Evolutionary conservation across 108 stramenopile genomes (phyloP), one percentile per base, ranked within the genome.

Genomic region (Pseudonitzschia pungens): DNA sequence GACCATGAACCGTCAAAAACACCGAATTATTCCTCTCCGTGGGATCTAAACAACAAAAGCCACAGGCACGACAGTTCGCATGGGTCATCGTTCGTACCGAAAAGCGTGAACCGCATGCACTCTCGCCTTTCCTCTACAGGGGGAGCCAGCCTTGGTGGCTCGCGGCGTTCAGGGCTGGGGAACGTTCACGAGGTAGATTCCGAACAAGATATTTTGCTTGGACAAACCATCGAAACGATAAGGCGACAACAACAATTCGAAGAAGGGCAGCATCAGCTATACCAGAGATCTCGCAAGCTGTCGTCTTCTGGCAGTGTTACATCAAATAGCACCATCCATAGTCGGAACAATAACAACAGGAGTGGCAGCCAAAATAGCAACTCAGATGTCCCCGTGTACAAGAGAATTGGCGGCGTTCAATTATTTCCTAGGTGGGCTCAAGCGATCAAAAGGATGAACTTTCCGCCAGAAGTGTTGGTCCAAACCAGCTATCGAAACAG

Each of bases 361-460:
- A 42, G 1, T 21, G 24, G 28, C 8, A 36, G 44, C 14, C 18
- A 0, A 9, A 48, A 44, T 41, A 48, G 4, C 36, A 44, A 21
- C 28, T 14, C 27, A 10, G 42, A 45, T 10, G n/a, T 40, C 31
- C n/a, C 36, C 7, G 41, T 14, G 36, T 40, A 40, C 45, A 67
- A 67, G n/a, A 67, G 42, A 26, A 48, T 18, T 14, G 54, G 55
- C 2, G 70, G 76, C 26, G 65, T 79, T 44, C 60, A 76, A 15
- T 12, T 79, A 4, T 79, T 79, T 52, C 78, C 78, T 2, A 40
- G 58, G 18, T 79, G 78, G 78, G 67, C 71, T 6, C 72, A 79
- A 29, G 78, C 71, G 57, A 68, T 73, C 27, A 42, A 44, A 18
- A 60, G 45, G 33, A 62, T 53, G 32, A 32, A 70, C 7, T 29